Percentiles rank a stretch among this genome's conserved stretches.
phyloP scores from a whole-genome alignment of 78 protist species.

The Guillardia theta region DNA sequence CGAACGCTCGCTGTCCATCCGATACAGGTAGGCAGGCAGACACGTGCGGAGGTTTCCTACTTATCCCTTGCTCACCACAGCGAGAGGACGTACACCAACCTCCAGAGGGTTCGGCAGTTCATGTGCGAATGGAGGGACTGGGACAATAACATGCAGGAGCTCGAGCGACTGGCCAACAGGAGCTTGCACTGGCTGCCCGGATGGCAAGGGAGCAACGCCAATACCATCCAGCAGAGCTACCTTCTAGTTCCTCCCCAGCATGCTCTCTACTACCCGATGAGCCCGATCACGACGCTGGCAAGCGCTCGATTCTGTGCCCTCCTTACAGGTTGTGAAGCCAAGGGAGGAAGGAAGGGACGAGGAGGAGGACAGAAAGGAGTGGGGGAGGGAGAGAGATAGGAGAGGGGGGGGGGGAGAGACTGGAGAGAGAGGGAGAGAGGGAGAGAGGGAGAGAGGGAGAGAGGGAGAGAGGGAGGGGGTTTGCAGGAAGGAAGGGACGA shows the following conservation, averaged over 20 bases:
- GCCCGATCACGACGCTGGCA: background rate
- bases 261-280: background rate
- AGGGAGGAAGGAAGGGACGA: no score
- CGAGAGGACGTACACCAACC: background rate
- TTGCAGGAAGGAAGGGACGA: no score
- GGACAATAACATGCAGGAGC: background rate
- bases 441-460: no score
- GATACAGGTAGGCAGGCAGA: background rate
- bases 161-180: background rate
- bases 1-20: background rate
- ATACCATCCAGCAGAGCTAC: background rate
- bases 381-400: no score
- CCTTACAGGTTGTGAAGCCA: no score
- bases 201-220: background rate
- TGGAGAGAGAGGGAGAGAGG: no score
- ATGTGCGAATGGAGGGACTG: slow-evolving; percentile 18
- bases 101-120: background rate
- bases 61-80: background rate
- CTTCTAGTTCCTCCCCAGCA: background rate
- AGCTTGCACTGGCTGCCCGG: background rate
- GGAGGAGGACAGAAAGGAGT: no score
- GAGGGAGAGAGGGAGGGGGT: no score
- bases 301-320: background rate
- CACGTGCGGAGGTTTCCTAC: background rate
- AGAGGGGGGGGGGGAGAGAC: no score